These are phyloP conservation scores for Tetrapisispora iriomotensis DNA, from an alignment of 805 yeast genomes.

Conservation along the genomic window DNA sequence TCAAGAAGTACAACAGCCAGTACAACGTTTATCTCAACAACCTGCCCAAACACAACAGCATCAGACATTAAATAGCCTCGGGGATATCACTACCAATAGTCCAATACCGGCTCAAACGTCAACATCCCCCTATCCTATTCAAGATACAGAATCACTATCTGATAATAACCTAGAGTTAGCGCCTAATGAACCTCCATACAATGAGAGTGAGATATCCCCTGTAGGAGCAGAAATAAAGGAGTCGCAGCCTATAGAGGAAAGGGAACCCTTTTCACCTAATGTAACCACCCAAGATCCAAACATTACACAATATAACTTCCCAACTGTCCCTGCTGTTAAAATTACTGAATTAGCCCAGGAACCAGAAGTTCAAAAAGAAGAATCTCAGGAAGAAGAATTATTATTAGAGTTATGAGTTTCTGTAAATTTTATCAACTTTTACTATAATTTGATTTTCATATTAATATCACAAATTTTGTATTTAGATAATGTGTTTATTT, in stretches of 20 bases:
- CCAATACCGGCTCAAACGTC: not conserved
- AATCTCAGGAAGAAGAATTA: constrained; percentile 14
- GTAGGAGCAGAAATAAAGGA: constrained; percentile 1
- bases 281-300: constrained; percentile 6
- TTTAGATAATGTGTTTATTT: not conserved
- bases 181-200: not conserved
- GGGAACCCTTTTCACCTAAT: too few species aligned
- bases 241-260: not conserved
- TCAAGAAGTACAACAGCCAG: not conserved
- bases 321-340: constrained; percentile 32
- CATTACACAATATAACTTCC: constrained; percentile 33
- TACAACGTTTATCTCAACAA: too few species aligned
- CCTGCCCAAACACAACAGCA: constrained; percentile 1
- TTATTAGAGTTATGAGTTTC: constrained; percentile 22
- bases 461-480: too few species aligned
- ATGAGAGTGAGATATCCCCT: not conserved
- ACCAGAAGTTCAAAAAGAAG: constrained; percentile 2
- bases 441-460: too few species aligned
- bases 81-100: not conserved
- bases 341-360: constrained; percentile 4
- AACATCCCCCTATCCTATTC: too few species aligned
- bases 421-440: too few species aligned
- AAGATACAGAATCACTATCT: too few species aligned
- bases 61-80: not conserved
- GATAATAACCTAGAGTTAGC: not conserved